Evolutionary conservation across 139 green algal species (phyloP).

Genomic region (Spirogloea muscicola): DNA sequence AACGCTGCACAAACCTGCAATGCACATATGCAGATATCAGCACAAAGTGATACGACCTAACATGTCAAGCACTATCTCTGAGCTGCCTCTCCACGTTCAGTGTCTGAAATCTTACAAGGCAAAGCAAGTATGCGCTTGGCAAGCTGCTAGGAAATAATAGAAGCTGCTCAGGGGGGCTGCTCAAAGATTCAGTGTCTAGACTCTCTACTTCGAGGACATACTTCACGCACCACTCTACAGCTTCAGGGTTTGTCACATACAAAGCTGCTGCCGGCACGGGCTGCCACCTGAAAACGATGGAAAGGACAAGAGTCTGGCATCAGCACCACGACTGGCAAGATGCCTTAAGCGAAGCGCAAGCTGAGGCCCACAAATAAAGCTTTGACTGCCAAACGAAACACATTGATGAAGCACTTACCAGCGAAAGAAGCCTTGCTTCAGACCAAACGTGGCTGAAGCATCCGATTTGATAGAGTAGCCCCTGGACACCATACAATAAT

Average conservation of each 20-base stretch:
- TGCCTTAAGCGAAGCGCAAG: neutral
- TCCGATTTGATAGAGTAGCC: constrained; percentile 60
- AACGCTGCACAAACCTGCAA: constrained; percentile 52
- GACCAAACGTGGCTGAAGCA: constrained; percentile 17
- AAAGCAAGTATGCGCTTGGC: neutral
- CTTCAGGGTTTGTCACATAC: constrained; percentile 67
- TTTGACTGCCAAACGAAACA: too few species aligned
- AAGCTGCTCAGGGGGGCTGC: neutral
- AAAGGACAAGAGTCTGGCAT: too few species aligned
- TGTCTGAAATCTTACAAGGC: neutral
- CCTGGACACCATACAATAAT: constrained; percentile 37
- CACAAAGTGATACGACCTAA: too few species aligned
- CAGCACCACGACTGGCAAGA: too few species aligned
- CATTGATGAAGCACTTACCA: constrained; percentile 27
- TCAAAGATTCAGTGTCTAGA: neutral
- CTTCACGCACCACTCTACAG: constrained; percentile 54
- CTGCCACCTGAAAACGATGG: constrained; percentile 65
- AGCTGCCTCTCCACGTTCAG: neutral
- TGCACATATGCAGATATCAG: too few species aligned
- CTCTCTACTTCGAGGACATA: neutral
- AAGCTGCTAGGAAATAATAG: neutral
- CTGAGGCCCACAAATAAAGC: neutral
- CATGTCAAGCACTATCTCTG: too few species aligned
- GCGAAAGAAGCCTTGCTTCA: constrained; percentile 50
- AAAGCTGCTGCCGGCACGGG: constrained; percentile 54